Conservation (phyloP, 176 grass and related monocot species). For the Coix lacrymajobi region DNA sequence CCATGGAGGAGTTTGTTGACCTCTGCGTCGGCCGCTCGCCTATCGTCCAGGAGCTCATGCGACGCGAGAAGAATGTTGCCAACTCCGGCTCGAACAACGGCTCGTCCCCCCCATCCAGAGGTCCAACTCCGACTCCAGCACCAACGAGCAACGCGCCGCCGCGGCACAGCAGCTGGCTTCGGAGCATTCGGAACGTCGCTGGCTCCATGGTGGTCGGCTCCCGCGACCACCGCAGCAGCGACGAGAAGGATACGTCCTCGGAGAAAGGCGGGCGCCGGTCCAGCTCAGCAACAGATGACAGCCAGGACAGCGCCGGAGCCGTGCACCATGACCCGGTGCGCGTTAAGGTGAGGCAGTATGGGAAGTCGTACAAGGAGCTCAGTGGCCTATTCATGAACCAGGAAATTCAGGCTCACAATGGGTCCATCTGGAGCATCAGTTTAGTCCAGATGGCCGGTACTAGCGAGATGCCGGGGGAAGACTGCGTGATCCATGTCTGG, state of each 20-base stretch:
- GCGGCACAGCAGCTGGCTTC: conserved; percentile 61
- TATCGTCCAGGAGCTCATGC: conserved; percentile 97
- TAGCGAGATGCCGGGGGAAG: conserved; percentile 90
- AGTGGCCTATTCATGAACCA: conserved; percentile 83
- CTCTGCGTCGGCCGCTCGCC: conserved; percentile 85
- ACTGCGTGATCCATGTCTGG: conserved; percentile 92
- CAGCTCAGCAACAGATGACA: conserved; percentile 93
- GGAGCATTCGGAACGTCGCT: conserved; percentile 54
- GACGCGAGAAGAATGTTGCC: conserved; percentile 49
- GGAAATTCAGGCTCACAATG: conserved; percentile 79
- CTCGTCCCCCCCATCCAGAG: conserved; percentile 9
- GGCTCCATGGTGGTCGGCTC: conserved; percentile 43
- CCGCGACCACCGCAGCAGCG: conserved; percentile 63
- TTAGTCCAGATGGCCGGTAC: conserved; percentile 75
- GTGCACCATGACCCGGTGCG: conserved; percentile 49
- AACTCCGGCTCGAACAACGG: conserved; percentile 17
- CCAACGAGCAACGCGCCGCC: conserved; percentile 21
- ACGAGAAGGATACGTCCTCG: conserved; percentile 80
- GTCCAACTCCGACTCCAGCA: conserved; percentile 39
- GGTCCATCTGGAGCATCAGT: conserved; percentile 87
- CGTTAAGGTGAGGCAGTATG: conserved; percentile 66
- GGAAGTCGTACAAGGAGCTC: conserved; percentile 90
- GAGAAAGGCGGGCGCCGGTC: conserved; percentile 82
- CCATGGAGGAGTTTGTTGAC: conserved; percentile 87
- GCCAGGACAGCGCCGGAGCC: conserved; percentile 54